Conservation (phyloP, 2,329 filamentous ascomycete species). For the Ilyonectria mors-panacis region DNA sequence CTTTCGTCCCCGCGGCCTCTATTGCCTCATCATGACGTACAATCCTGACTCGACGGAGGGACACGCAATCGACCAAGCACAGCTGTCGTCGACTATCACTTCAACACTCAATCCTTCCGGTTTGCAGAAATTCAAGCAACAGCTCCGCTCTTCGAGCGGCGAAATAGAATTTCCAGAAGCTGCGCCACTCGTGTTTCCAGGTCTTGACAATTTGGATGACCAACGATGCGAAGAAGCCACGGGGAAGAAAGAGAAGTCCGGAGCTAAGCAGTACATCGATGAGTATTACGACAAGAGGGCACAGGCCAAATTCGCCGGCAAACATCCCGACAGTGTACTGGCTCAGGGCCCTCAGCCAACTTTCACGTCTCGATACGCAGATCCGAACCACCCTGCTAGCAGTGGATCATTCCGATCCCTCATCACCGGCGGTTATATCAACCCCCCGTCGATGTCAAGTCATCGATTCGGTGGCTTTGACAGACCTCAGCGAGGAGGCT, state of each 20-base stretch:
- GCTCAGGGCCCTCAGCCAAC: constrained; percentile 12
- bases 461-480: background rate
- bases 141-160: constrained; percentile 14
- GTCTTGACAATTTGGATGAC: constrained; percentile 4
- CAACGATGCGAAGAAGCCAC: background rate
- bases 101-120: constrained; percentile 9
- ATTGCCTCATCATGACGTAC: constrained; percentile 36
- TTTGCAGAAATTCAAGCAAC: constrained; percentile 12
- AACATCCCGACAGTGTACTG: constrained; percentile 14
- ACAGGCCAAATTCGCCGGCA: constrained; percentile 20
- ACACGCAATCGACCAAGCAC: background rate
- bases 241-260: constrained; percentile 18
- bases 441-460: constrained; percentile 26
- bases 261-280: constrained; percentile 13
- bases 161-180: constrained; percentile 26
- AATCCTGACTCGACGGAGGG: constrained; percentile 5
- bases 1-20: constrained; percentile 35
- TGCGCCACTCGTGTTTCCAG: constrained; percentile 21
- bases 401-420: constrained; percentile 37
- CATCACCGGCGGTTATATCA: constrained; percentile 33
- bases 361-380: constrained; percentile 32
- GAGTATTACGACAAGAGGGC: constrained; percentile 31
- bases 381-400: constrained; percentile 33
- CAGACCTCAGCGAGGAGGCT: background rate
- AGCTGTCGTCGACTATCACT: constrained; percentile 15